Evolutionary conservation across 2,329 filamentous ascomycete species (phyloP), one percentile per base, ranked within the genome.

Genomic region (Penicillium frequentans): DNA sequence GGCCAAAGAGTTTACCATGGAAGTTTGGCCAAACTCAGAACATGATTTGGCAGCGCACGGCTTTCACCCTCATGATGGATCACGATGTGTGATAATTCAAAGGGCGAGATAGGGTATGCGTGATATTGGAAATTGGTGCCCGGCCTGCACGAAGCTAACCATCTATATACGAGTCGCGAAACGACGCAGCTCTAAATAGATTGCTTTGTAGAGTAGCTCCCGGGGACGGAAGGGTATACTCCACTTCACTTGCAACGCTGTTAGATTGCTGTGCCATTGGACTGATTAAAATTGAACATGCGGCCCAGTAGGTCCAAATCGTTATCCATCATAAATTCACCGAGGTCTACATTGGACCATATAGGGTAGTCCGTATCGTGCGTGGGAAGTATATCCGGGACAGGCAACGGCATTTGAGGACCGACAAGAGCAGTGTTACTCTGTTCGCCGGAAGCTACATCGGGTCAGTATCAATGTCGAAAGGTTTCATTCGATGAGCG

Each of bases 81-180:
- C 64, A 26, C 57, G 64, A n/a, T 59, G 62, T 58, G 63, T 67
- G 11, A 62, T 67, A 14, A 64, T 67, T 44, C 57, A 44, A 27
- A 54, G 51, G 31, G 26, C 24, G 23, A 19, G 39, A 42, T 29
- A 54, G 26, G 29, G 39, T 44, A 43, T 21, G 39, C 13, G 43
- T 29, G 9, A 45, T 4, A 55, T 37, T 48, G 23, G 13, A 11
- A 46, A 37, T 33, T 33, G n/a, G n/a, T 10, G 19, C 35, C 19
- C 8, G 10, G n/a, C n/a, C 16, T 39, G 7, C 4, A 39, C n/a
- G 19, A 19, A n/a, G 35, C 16, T 5, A 39, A n/a, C 11, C 10
- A 39, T 49, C 5, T 24, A 37, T 39, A 23, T 26, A 39, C 14
- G 11, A 24, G 14, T 11, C 16, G 29, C 23, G 9, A 4, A 37